These are phyloP conservation scores for Cutaneotrichosporon mucoides DNA, from an alignment of 1,284 basidiomycete genomes.

Conservation along the genomic window DNA sequence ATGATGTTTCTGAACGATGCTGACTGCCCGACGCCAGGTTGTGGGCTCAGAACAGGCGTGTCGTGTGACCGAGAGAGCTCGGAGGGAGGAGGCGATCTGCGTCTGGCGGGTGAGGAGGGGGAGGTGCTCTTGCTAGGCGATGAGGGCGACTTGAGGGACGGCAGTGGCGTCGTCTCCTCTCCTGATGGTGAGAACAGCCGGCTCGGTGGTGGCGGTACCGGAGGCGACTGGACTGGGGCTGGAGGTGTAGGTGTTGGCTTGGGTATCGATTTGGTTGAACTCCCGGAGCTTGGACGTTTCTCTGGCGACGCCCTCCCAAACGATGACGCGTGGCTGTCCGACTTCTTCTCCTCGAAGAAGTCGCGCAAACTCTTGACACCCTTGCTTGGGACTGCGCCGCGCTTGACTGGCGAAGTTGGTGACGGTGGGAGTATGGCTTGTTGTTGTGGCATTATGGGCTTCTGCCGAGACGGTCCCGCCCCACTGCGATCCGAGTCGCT, in stretches of 20 bases:
- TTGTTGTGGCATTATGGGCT: too few species aligned
- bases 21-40: neutral
- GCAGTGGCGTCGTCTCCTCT: neutral
- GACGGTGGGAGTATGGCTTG: neutral
- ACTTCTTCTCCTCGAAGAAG: constrained; percentile 27
- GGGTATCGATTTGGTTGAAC: neutral
- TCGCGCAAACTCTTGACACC: constrained; percentile 5
- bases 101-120: too few species aligned
- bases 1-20: constrained; percentile 67
- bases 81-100: too few species aligned
- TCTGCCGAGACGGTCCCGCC: neutral
- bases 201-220: neutral
- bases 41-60: constrained; percentile 30
- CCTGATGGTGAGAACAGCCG: constrained; percentile 1
- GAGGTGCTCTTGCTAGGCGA: neutral
- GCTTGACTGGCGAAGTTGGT: constrained; percentile 14
- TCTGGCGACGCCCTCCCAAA: neutral
- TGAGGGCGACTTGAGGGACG: neutral
- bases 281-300: neutral
- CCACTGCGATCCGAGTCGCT: neutral
- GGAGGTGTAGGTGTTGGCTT: neutral
- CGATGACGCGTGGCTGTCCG: neutral
- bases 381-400: neutral
- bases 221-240: constrained; percentile 1
- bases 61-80: constrained; percentile 7